Evolutionary conservation across 192 early-diverging fungal genomes (phyloP).

Genomic region (Backusella mclennaniae): DNA sequence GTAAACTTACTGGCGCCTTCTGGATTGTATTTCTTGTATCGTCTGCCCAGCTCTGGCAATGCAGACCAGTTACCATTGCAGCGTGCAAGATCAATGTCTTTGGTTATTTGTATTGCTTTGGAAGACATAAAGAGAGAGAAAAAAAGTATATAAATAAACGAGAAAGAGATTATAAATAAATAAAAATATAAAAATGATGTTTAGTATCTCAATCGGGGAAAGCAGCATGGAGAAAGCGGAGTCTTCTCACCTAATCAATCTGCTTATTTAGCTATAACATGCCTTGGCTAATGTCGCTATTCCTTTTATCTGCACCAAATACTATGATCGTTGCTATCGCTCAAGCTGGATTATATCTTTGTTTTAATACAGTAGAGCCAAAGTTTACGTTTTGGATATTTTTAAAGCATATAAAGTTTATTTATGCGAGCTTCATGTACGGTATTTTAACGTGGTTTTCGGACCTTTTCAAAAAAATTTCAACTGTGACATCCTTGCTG

Average conservation of each 20-base stretch:
- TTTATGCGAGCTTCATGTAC: neutral
- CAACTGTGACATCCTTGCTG: no score
- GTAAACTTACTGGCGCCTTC: constrained; percentile 47
- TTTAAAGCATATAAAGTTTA: neutral
- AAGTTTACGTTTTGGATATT: neutral
- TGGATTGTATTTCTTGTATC: constrained; percentile 55
- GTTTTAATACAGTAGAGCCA: neutral
- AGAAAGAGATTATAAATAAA: constrained; percentile 1
- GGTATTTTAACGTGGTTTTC: no score
- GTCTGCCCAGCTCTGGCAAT: constrained; percentile 50
- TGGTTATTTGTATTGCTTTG: constrained; percentile 44
- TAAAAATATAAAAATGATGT: neutral
- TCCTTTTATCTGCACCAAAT: no score
- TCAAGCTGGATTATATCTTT: neutral
- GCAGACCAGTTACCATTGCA: constrained; percentile 45
- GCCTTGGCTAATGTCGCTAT: neutral
- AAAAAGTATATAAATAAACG: neutral
- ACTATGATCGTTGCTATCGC: neutral
- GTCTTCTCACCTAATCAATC: neutral
- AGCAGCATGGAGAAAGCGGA: neutral
- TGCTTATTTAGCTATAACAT: neutral
- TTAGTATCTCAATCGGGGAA: neutral
- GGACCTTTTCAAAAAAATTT: no score
- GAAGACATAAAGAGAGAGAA: constrained; percentile 28
- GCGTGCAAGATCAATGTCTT: constrained; percentile 43